Base-by-base conservation (phyloP, 495 filamentous ascomycete species). In the Annulohypoxylon stygium region DNA sequence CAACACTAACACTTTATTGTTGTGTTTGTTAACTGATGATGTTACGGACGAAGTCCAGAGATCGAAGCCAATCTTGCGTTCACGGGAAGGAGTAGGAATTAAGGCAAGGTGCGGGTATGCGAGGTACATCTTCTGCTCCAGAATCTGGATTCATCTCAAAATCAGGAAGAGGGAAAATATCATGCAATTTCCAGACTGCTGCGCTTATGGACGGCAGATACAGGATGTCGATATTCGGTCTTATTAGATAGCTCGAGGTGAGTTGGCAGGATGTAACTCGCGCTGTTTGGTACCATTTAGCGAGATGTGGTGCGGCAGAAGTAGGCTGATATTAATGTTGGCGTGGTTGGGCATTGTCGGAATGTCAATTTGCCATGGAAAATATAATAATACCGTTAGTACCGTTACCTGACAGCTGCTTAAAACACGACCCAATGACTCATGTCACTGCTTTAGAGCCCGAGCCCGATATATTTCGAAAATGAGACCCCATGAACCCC, bases 371-470 rank as follows among this genome's bases (percentile, higher is more conserved):
- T 65, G 61, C 18, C 48, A 70, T 43, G 61, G 36, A 45, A 60
- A 43, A 53, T 48, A 66, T 66, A 58, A 50, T 41, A 60, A 18
- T 62, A 36, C 30, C 30, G 30, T 30, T 30, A 30, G 30, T 23
- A 23, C 51, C 30, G 50, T 14, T 45, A 65, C 55, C 64, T 64
- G 55, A 50, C 58, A 45, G 5, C 43, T 47, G 43, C 43, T 7
- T 30, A 30, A 47, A 30, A 61, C 47, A 47, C 64, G 70, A 73
- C 64, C 67, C 70, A 59, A 47, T 68, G 70, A 73, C 70, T 72
- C 70, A 59, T 57, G 41, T 14, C 37, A 48, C 4, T 60, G 18
- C n/a, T 26, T 53, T 45, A 8, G 30, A 59, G 50, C 58, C 63
- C 37, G 30, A 60, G 39, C 58, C 63, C 26, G 30, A 60, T 9